Percentiles rank a stretch among this genome's conserved stretches.
Conservation (phyloP, 2,329 filamentous ascomycete genomes). For the Hirsutella rhossiliensis region DNA sequence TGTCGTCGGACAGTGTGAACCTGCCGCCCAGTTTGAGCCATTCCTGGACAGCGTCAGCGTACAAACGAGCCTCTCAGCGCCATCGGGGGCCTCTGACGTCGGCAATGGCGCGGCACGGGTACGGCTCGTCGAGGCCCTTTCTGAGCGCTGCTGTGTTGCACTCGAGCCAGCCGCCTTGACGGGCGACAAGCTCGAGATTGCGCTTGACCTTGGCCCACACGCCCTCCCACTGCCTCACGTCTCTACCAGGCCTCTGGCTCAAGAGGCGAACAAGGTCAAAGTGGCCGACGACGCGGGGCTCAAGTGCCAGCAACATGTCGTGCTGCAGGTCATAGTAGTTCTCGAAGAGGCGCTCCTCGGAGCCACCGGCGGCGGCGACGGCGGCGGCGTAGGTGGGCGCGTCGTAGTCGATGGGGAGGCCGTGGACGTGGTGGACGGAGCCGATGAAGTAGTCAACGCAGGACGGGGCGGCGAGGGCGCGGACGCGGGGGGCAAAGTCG, state of each 20-base stretch:
- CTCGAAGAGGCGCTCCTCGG: conserved; percentile 63
- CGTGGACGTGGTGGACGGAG: conserved; percentile 80
- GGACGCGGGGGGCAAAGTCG: conserved; percentile 44
- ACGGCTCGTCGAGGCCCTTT: conserved; percentile 85
- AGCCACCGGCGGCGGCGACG: conserved; percentile 24
- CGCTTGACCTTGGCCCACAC: conserved; percentile 67
- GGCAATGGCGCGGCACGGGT: conserved; percentile 70
- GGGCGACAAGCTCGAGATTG: conserved; percentile 59
- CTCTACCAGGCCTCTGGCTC: conserved; percentile 53
- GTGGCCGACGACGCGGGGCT: conserved; percentile 76
- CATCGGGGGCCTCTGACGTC: conserved; percentile 37
- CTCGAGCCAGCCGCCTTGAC: conserved; percentile 76
- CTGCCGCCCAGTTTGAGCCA: conserved; percentile 63
- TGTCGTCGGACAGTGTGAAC: conserved; percentile 91
- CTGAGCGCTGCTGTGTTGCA: conserved; percentile 78
- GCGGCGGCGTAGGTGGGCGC: conserved; percentile 45
- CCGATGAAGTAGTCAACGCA: conserved; percentile 83
- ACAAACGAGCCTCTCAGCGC: not conserved
- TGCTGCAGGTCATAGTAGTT: conserved; percentile 83
- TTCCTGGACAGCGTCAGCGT: conserved; percentile 35
- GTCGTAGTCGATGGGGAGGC: conserved; percentile 84
- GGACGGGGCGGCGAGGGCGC: conserved; percentile 45
- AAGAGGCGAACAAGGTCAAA: conserved; percentile 85
- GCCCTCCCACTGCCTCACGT: conserved; percentile 41
- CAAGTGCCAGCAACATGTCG: conserved; percentile 62